Evolutionary conservation across 2,329 filamentous ascomycete species (phyloP).

Genomic region (Colletotrichum shisoi): DNA sequence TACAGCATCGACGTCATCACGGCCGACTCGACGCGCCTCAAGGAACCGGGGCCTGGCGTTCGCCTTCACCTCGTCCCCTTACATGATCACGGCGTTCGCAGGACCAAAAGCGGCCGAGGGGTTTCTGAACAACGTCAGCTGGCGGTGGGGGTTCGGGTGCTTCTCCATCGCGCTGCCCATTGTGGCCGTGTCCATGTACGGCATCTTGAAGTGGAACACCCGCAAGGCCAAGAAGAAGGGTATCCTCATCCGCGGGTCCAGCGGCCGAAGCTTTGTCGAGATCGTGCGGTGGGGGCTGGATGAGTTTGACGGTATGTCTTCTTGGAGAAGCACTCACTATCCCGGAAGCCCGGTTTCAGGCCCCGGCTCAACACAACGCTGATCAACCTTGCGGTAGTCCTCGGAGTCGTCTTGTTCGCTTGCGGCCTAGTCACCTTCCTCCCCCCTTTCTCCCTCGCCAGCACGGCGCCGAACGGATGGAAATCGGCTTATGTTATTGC

Average conservation of each 20-base stretch:
- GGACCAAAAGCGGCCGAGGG: conserved; percentile 49
- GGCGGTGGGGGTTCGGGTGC: conserved; percentile 61
- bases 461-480: conserved; percentile 59
- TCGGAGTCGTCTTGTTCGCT: conserved; percentile 61
- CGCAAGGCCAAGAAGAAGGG: conserved; percentile 64
- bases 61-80: conserved; percentile 53
- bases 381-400: not conserved
- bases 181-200: conserved; percentile 63
- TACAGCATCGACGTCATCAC: conserved; percentile 71
- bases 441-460: conserved; percentile 69
- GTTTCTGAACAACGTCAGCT: conserved; percentile 46
- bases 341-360: too few relatives aligned
- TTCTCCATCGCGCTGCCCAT: conserved; percentile 68
- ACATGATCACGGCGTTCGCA: conserved; percentile 55
- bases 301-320: conserved; percentile 63
- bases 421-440: conserved; percentile 67
- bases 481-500: conserved; percentile 62
- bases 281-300: conserved; percentile 59
- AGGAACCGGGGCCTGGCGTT: conserved; percentile 51
- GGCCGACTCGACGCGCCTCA: conserved; percentile 63
- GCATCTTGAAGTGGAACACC: conserved; percentile 62
- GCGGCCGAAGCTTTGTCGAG: conserved; percentile 56
- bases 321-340: not conserved
- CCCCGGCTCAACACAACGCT: not conserved
- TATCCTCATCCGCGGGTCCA: conserved; percentile 49